A percentile compares a stretch with the other conserved stretches of the same genome.
phyloP scores from a whole-genome alignment of 257 asterid species.

The Ocimum tenuiflorum region DNA sequence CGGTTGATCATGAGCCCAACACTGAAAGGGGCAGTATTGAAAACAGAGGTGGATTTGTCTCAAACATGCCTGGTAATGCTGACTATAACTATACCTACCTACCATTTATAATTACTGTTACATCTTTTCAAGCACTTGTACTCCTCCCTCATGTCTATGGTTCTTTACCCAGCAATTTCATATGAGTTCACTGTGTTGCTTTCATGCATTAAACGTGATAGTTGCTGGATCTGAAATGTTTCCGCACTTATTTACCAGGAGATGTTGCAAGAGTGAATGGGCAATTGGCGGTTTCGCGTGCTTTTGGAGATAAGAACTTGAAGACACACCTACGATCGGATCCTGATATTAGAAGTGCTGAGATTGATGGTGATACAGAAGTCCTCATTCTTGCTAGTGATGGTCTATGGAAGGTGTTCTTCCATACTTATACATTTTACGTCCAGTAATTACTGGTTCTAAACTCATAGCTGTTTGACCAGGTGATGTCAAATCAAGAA shows the following conservation, averaged over 20 bases:
- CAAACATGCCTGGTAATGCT: conserved; percentile 82
- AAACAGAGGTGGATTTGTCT: conserved; percentile 82
- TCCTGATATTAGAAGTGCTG: conserved; percentile 60
- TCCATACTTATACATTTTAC: too few relatives aligned
- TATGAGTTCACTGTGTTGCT: too few relatives aligned
- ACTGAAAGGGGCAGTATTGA: conserved; percentile 74
- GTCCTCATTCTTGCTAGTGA: conserved; percentile 88
- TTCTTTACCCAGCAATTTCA: too few relatives aligned
- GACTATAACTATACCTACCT: neutral
- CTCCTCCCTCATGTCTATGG: neutral
- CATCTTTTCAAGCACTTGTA: neutral
- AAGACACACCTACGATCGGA: conserved; percentile 71
- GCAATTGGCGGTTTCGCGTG: conserved; percentile 88
- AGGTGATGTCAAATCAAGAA: conserved; percentile 88
- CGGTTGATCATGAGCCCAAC: conserved; percentile 86
- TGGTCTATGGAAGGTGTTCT: conserved; percentile 81
- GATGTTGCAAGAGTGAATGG: conserved; percentile 90
- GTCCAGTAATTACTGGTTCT: too few relatives aligned
- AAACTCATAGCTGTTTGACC: too few relatives aligned
- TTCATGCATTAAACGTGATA: too few relatives aligned
- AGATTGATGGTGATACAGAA: conserved; percentile 49
- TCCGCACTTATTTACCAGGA: conserved; percentile 31
- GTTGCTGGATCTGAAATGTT: neutral
- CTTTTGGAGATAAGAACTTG: conserved; percentile 88
- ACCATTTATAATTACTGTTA: neutral